Base-by-base conservation (phyloP, 2,329 filamentous ascomycete genomes). In the Coniosporium tulheliwenetii region DNA sequence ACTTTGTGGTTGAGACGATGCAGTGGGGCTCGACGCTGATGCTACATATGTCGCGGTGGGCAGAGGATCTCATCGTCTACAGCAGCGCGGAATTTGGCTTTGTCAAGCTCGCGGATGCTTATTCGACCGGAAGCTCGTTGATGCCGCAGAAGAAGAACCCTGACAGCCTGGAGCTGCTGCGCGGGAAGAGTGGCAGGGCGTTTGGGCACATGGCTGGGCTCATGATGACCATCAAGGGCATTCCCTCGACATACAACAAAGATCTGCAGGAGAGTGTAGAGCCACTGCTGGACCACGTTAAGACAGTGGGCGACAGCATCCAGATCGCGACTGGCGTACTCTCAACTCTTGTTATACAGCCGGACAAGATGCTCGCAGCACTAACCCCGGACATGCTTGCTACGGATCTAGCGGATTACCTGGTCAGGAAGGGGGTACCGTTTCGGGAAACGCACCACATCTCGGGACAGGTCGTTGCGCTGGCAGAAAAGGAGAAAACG, bases 101-200 rank as follows among this genome's bases (percentile, higher is more conserved):
- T 56, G 72, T 86, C 32, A 70, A 71, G 43, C 62, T 91, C 12
- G 81, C 83, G 7, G 85, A 93, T 55, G 81, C 81, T 1, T 91
- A 89, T 60, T 77, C 73, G 0, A 89, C 84, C 0, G 83, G 83
- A 5, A 81, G 75, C 48, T 79, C 73, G 3, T 64, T 86, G 41
- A 86, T 87, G 81, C 81, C 82, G 2, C 78, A 91, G 57, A 89
- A 89, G 73, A 85, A 86, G 69, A 87, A 87, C 62, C 70, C 72
- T 2, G 83, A 89, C 61, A 78, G 73, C 34, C 67, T 89, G 14
- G 76, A 83, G 52, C 66, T 89, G 31, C 70, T 87, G 44, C 73
- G 83, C n/a, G 83, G 83, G 40, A 87, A 87, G 65, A 69, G 71
- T 29, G 84, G 83, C 1, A 71, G 81, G 43, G 73, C 77, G 3